Evolutionary conservation across 371 early-diverging fungal genomes (phyloP).

Genomic region (Syncephalastrum sp.): DNA sequence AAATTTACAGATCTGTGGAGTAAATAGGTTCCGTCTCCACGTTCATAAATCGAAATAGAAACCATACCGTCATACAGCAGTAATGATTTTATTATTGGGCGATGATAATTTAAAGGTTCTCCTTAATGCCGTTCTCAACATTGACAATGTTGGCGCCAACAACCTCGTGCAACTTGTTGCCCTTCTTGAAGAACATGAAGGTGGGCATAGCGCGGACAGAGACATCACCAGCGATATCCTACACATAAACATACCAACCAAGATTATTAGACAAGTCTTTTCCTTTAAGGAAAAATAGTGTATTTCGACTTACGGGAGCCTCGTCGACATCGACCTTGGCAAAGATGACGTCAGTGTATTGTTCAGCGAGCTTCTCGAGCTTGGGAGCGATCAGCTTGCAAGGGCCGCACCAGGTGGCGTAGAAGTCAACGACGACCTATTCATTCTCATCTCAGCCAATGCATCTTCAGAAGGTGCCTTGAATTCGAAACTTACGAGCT

Average conservation of each 20-base stretch:
- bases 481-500: slow-evolving; percentile 22
- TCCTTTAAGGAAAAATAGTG: background rate
- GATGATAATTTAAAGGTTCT: slow-evolving; percentile 6
- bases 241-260: background rate
- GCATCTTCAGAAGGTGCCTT: slow-evolving; percentile 12
- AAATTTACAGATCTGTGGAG: too few species aligned
- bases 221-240: slow-evolving; percentile 69
- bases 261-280: too few species aligned
- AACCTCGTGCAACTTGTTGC: slow-evolving; percentile 69
- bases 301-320: slow-evolving; percentile 36
- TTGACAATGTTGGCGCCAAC: slow-evolving; percentile 65
- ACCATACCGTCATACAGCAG: too few species aligned
- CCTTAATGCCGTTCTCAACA: slow-evolving; percentile 19
- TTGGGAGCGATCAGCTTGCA: slow-evolving; percentile 88
- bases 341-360: slow-evolving; percentile 61
- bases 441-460: slow-evolving; percentile 1
- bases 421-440: slow-evolving; percentile 65
- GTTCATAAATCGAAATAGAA: too few species aligned
- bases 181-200: slow-evolving; percentile 77
- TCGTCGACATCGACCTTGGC: slow-evolving; percentile 87
- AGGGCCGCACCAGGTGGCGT: slow-evolving; percentile 79
- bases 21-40: too few species aligned
- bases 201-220: slow-evolving; percentile 92
- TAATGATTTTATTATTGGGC: too few species aligned
- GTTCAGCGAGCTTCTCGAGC: slow-evolving; percentile 56